Evolutionary conservation across 768 basidiomycete genomes (phyloP).

Genomic region (Galerina marginata): DNA sequence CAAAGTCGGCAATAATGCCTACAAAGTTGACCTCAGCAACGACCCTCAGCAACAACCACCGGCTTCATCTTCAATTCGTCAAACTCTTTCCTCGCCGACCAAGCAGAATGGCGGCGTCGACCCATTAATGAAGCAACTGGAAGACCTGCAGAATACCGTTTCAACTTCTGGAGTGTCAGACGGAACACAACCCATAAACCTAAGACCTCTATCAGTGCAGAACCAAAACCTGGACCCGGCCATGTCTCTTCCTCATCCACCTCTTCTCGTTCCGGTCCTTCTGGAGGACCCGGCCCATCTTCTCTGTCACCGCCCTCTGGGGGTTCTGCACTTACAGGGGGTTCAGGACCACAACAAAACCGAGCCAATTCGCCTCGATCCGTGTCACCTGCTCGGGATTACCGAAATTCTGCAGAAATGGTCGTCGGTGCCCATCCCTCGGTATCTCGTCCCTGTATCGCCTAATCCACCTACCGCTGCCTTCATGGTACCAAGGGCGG

Average conservation of each 20-base stretch:
- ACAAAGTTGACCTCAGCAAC: slow-evolving; percentile 65
- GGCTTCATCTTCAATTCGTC: slow-evolving; percentile 19
- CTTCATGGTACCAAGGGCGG: slow-evolving; percentile 71
- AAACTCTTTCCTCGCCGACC: slow-evolving; percentile 30
- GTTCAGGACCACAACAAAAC: slow-evolving; percentile 28
- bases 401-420: slow-evolving; percentile 74
- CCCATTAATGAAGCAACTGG: slow-evolving; percentile 70
- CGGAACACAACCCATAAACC: slow-evolving; percentile 42
- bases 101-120: slow-evolving; percentile 50
- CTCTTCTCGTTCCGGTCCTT: slow-evolving; percentile 22
- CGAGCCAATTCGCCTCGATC: slow-evolving; percentile 28
- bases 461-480: slow-evolving; percentile 77
- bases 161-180: slow-evolving; percentile 51
- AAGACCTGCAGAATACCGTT: slow-evolving; percentile 56
- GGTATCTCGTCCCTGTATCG: slow-evolving; percentile 71
- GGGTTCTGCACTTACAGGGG: slow-evolving; percentile 19
- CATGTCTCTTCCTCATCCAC: slow-evolving; percentile 29
- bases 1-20: slow-evolving; percentile 70
- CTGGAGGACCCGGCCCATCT: slow-evolving; percentile 27
- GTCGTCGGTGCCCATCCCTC: slow-evolving; percentile 82
- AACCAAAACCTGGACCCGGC: slow-evolving; percentile 30
- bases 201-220: slow-evolving; percentile 25
- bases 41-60: slow-evolving; percentile 62
- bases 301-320: slow-evolving; percentile 43
- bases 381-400: slow-evolving; percentile 55